Evolutionary conservation across 257 asterid genomes (phyloP), one percentile per base, ranked within the genome.

Genomic region (Phtheirospermum japonicum): DNA sequence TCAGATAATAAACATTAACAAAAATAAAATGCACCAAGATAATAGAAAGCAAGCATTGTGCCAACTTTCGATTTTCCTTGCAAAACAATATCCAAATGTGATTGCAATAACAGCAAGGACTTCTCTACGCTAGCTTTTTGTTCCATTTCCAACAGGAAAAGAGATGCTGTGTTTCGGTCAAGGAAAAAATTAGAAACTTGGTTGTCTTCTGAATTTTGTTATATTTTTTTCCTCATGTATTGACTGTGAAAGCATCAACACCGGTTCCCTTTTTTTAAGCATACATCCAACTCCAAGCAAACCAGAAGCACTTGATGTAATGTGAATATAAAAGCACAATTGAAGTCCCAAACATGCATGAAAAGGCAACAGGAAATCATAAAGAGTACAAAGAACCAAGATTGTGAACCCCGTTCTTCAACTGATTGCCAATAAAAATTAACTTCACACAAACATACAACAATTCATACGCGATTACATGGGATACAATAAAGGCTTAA

Each of bases 261-360:
- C 33, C 11, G 34, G 23, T 26, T 18, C n/a, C 32, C 57, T 12
- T 48, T 11, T 17, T 49, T 28, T 51, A 39, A 53, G 62, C 18
- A 17, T 7, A 19, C 30, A 3, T 39, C 31, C 13, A 18, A 23
- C 19, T 43, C 58, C 14, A 37, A 12, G 62, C 30, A 28, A 49
- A 23, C 31, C 65, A 46, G 20, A 17, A 57, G 32, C 63, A 37
- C 10, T 0, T n/a, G 8, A 23, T 14, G n/a, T 36, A 63, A 48
- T 36, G 33, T 39, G 56, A 45, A 56, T 59, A 36, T 48, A 36
- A 36, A 52, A 64, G 51, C 42, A 48, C 32, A 40, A 52, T 36
- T 49, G 6, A 30, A 36, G 34, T 60, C 67, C 49, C 20, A 7
- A 30, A 59, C 17, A 30, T 11, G 39, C 54, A 40, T 0, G 23